These are phyloP conservation scores for Gonapodya sp. DNA, from an alignment of 192 early-diverging fungal species.

Conservation along the genomic window DNA sequence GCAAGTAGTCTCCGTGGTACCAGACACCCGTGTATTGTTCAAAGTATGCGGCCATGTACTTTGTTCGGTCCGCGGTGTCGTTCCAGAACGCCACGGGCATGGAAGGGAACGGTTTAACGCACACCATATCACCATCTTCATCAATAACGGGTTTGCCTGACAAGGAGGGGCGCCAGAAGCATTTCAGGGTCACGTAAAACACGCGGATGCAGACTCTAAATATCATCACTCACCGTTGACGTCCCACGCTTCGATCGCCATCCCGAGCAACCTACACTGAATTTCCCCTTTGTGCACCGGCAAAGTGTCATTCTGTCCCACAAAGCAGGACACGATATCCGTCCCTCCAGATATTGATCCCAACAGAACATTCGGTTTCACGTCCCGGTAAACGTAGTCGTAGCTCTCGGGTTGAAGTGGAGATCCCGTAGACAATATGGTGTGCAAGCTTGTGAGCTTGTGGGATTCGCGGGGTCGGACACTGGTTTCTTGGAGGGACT, in stretches of 20 bases:
- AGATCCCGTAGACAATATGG: constrained; percentile 89
- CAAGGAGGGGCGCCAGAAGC: too few relatives aligned
- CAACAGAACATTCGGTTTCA: constrained; percentile 77
- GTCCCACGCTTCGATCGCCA: constrained; percentile 90
- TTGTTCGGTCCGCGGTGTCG: constrained; percentile 52
- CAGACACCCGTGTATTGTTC: constrained; percentile 70
- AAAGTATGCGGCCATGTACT: constrained; percentile 88
- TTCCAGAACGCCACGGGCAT: constrained; percentile 96
- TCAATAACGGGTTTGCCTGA: constrained; percentile 49
- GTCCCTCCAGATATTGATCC: constrained; percentile 90
- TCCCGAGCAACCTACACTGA: constrained; percentile 82
- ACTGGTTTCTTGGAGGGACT: constrained; percentile 67
- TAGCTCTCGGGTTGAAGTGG: constrained; percentile 86
- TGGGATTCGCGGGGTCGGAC: constrained; percentile 48
- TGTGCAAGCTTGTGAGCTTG: constrained; percentile 50
- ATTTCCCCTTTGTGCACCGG: constrained; percentile 93
- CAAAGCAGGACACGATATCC: constrained; percentile 94
- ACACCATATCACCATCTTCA: constrained; percentile 82
- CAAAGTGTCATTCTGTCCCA: constrained; percentile 76
- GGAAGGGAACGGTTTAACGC: constrained; percentile 87
- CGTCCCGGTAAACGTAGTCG: constrained; percentile 79
- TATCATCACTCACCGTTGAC: constrained; percentile 38
- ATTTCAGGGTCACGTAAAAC: too few relatives aligned
- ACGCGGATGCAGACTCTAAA: too few relatives aligned
- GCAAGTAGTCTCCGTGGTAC: constrained; percentile 95